Evolutionary conservation across 768 basidiomycete species (phyloP), one percentile per base, ranked within the genome.

Genomic region (Auriculariales sp.): DNA sequence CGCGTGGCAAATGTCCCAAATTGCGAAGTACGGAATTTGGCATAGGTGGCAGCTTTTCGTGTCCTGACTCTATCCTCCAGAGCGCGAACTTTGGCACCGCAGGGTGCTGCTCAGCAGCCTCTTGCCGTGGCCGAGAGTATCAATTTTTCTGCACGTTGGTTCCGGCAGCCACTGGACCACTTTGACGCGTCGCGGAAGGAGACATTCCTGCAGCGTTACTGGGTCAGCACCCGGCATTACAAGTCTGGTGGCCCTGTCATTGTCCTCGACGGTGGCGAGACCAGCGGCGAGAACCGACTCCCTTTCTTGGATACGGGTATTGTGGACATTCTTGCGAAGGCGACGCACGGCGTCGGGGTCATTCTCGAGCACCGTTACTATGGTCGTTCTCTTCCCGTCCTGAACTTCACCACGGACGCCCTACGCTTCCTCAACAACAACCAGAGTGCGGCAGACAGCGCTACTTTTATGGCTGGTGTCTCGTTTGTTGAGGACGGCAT

Each of bases 341-440:
- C 82, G 17, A 94, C 90, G 0, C 75, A 79, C n/a, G 94, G 94
- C 3, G 71, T 97, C 4, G 83, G 85, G 17, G 76, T 95, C 34
- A 77, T 97, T n/a, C 70, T 97, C 30, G 92, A 97, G 61, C 92
- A 97, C 63, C 75, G 92, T 53, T 91, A 84, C 62, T 94, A 94
- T 61, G 89, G 91, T 67, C 51, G 14, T 39, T 92, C 89, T 5
- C 70, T 87, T 10, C 83, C 87, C 1, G 83, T 88, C 19, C 54
- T 67, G 27, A 79, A 88, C 63, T 73, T 94, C 51, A 78, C 84
- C 3, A 92, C 90, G 6, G 87, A 91, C 56, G 72, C 83, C 28
- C 69, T 95, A 47, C 73, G 91, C 81, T 82, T 58, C 75, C 71
- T 99, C 47, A 85, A 81, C 58, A 97, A 97, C 50, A 83, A 75